Percentiles rank a stretch among this genome's conserved stretches.
phyloP scores from a whole-genome alignment of 306 rosid genomes.

The Lathyrus tuberosus region DNA sequence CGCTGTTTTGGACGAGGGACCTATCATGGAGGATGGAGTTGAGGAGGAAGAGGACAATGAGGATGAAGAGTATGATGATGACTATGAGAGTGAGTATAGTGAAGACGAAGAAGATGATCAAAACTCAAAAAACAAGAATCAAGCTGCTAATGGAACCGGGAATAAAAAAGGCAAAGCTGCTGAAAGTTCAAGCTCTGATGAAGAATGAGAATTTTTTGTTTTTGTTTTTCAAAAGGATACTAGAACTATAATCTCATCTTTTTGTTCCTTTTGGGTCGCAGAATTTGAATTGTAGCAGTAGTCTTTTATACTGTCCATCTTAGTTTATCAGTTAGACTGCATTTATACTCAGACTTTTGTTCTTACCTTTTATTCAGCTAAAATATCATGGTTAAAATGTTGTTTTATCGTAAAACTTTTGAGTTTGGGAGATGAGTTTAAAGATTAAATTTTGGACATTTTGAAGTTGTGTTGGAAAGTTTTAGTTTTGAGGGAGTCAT shows the following conservation, averaged over 20 bases:
- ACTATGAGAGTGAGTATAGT: slow-evolving; percentile 58
- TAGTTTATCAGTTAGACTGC: slow-evolving; percentile 35
- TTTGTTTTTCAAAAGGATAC: background rate
- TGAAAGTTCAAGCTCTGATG: slow-evolving; percentile 52
- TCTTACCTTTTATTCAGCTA: slow-evolving; percentile 37
- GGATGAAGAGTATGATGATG: slow-evolving; percentile 58
- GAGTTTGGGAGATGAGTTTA: slow-evolving; percentile 24
- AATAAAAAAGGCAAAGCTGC: slow-evolving; percentile 46
- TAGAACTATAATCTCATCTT: slow-evolving; percentile 34
- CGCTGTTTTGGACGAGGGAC: slow-evolving; percentile 55
- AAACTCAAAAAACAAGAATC: slow-evolving; percentile 47
- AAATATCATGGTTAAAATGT: slow-evolving; percentile 26
- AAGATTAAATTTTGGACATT: slow-evolving; percentile 37
- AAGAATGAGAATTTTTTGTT: slow-evolving; percentile 44
- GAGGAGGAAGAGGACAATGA: slow-evolving; percentile 58
- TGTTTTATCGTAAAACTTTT: slow-evolving; percentile 23
- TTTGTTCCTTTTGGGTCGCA: slow-evolving; percentile 14
- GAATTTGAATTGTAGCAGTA: slow-evolving; percentile 33
- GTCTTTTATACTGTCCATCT: slow-evolving; percentile 28
- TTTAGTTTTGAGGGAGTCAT: slow-evolving; percentile 1
- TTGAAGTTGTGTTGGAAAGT: background rate
- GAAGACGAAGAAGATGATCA: slow-evolving; percentile 60
- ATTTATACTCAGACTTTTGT: slow-evolving; percentile 16
- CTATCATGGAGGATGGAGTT: slow-evolving; percentile 56
- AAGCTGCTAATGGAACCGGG: slow-evolving; percentile 47